A percentile compares a stretch with the other conserved stretches of the same genome.
Evolutionary conservation across 2,329 filamentous ascomycete genomes (phyloP).

Genomic region (Ascosphaera apis): DNA sequence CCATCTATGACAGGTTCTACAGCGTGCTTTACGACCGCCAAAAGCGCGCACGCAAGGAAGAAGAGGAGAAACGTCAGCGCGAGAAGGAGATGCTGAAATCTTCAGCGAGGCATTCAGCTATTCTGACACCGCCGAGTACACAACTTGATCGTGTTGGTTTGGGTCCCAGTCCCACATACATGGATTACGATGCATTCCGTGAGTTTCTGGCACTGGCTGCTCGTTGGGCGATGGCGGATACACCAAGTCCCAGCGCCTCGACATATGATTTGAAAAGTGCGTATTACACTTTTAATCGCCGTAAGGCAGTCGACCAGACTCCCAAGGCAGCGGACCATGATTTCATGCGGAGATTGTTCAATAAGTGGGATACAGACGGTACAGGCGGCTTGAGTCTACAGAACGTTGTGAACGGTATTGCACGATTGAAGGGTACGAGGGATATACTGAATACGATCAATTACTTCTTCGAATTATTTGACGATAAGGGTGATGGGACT

Average conservation of each 20-base stretch:
- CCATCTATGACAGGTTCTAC: constrained; percentile 88
- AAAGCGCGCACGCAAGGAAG: constrained; percentile 54
- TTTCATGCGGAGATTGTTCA: constrained; percentile 72
- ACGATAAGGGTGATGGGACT: constrained; percentile 72
- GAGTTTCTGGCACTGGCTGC: constrained; percentile 79
- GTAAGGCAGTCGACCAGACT: background rate
- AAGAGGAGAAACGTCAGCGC: constrained; percentile 44
- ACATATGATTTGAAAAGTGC: constrained; percentile 28
- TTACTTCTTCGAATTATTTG: constrained; percentile 95
- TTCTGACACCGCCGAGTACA: constrained; percentile 29
- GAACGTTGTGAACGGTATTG: constrained; percentile 76
- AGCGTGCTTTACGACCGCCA: constrained; percentile 76
- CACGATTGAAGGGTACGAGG: constrained; percentile 71
- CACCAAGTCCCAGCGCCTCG: constrained; percentile 34
- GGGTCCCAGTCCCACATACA: constrained; percentile 69
- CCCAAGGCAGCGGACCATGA: constrained; percentile 75
- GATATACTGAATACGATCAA: constrained; percentile 97
- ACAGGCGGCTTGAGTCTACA: constrained; percentile 62
- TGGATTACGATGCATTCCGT: constrained; percentile 93
- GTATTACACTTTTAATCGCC: constrained; percentile 25
- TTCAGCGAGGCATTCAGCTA: constrained; percentile 16
- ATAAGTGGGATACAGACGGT: constrained; percentile 64
- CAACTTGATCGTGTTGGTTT: constrained; percentile 75
- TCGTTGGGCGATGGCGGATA: constrained; percentile 83
- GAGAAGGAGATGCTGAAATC: constrained; percentile 32